phyloP scores from a whole-genome alignment of 2,329 filamentous ascomycete species.

The Microdochium nivale region DNA sequence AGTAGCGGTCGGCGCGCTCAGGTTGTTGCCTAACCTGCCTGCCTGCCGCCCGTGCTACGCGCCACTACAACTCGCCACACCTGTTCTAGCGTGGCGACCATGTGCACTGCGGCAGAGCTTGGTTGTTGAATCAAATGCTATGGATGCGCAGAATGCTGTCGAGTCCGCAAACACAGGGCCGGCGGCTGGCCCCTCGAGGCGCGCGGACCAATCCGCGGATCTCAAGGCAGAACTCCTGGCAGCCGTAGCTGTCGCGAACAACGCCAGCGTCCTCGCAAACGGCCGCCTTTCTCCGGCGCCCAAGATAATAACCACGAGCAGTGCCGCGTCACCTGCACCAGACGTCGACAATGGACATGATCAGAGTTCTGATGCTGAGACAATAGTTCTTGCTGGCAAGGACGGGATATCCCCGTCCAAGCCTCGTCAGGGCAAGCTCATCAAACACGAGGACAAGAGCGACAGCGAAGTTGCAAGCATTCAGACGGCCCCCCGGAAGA shows the following conservation, averaged over 20 bases:
- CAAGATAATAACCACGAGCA: slow-evolving; percentile 16
- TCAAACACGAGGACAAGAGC: slow-evolving; percentile 56
- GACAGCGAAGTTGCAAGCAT: slow-evolving; percentile 41
- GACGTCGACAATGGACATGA: slow-evolving; percentile 39
- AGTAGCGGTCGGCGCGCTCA: neutral
- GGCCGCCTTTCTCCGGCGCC: slow-evolving; percentile 1
- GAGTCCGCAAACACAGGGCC: slow-evolving; percentile 54
- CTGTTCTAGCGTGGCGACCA: neutral
- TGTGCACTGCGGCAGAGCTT: slow-evolving; percentile 38
- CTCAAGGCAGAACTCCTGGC: neutral
- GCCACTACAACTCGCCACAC: neutral
- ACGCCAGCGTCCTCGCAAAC: neutral
- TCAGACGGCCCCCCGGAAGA: slow-evolving; percentile 20
- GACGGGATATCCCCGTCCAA: slow-evolving; percentile 57
- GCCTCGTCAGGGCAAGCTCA: slow-evolving; percentile 41
- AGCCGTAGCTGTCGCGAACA: neutral
- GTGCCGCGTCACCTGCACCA: slow-evolving; percentile 15
- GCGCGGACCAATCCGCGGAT: slow-evolving; percentile 25
- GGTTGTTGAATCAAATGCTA: slow-evolving; percentile 51
- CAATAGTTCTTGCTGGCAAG: slow-evolving; percentile 59
- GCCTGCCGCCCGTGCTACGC: neutral
- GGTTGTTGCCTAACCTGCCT: neutral
- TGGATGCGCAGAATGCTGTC: slow-evolving; percentile 61
- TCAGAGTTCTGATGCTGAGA: slow-evolving; percentile 64
- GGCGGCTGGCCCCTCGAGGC: slow-evolving; percentile 42